phyloP scores from a whole-genome alignment of 176 grass and related monocot species.

The Cymbopogon citratus region DNA sequence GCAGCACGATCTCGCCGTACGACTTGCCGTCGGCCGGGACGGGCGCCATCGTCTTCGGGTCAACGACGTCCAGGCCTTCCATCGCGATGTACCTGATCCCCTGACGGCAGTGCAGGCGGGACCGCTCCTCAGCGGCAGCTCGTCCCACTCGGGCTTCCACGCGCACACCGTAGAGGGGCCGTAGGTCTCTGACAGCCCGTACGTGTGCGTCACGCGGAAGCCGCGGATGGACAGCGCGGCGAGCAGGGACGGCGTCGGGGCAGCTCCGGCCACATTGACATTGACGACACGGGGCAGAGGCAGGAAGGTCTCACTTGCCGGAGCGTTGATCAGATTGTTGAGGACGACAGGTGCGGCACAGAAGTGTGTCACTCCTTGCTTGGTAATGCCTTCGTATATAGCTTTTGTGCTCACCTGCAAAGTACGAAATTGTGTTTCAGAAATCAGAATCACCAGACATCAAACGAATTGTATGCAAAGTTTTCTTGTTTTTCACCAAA shows the following conservation, averaged over 20 bases:
- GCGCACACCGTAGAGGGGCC: conserved; percentile 65
- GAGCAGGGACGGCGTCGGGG: conserved; percentile 71
- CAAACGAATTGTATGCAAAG: background rate
- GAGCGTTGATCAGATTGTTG: conserved; percentile 74
- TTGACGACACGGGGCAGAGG: conserved; percentile 62
- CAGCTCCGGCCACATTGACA: conserved; percentile 70
- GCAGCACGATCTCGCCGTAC: conserved; percentile 76
- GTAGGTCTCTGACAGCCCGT: conserved; percentile 83
- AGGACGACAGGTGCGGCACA: conserved; percentile 83
- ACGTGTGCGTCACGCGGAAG: conserved; percentile 80
- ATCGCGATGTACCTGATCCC: conserved; percentile 73
- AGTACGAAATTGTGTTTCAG: background rate
- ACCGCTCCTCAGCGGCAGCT: conserved; percentile 55
- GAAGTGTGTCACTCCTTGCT: conserved; percentile 85
- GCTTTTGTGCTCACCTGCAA: conserved; percentile 72
- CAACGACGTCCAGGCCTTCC: conserved; percentile 65
- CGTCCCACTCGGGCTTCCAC: conserved; percentile 88
- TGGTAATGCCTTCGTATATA: conserved; percentile 62
- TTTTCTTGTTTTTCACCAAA: background rate
- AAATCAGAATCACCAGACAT: background rate
- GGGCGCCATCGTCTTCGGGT: conserved; percentile 72
- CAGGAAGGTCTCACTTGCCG: conserved; percentile 63
- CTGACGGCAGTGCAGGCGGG: conserved; percentile 68
- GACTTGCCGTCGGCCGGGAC: conserved; percentile 71
- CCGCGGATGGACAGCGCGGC: conserved; percentile 59